phyloP scores from a whole-genome alignment of 2,329 filamentous ascomycete genomes.

The Trichoderma asperellum region DNA sequence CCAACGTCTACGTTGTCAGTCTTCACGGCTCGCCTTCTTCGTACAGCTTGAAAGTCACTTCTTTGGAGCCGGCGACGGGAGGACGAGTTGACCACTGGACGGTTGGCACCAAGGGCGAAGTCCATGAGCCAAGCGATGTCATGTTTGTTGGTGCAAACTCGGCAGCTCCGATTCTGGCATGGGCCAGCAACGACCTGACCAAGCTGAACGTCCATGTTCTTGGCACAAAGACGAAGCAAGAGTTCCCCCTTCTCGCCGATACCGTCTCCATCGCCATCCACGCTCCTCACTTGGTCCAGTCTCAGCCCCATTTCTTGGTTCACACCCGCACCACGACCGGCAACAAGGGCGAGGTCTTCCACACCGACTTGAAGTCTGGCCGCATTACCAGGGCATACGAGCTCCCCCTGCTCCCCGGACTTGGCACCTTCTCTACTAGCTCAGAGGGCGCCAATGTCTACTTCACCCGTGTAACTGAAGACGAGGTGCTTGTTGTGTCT shows the following conservation, averaged over 20 bases:
- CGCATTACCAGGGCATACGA: slow-evolving; percentile 78
- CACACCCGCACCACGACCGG: slow-evolving; percentile 72
- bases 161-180: slow-evolving; percentile 73
- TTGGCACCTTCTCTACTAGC: slow-evolving; percentile 78
- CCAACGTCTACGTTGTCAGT: slow-evolving; percentile 76
- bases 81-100: slow-evolving; percentile 71
- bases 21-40: slow-evolving; percentile 71
- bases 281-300: slow-evolving; percentile 71
- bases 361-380: slow-evolving; percentile 72
- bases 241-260: slow-evolving; percentile 54
- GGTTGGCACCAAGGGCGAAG: slow-evolving; percentile 74
- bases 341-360: slow-evolving; percentile 85
- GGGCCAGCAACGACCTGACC: slow-evolving; percentile 66
- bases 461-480: slow-evolving; percentile 79
- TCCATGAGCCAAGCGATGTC: slow-evolving; percentile 66
- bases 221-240: slow-evolving; percentile 60
- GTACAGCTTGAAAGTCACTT: slow-evolving; percentile 75
- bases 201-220: slow-evolving; percentile 74
- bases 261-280: slow-evolving; percentile 66
- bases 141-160: slow-evolving; percentile 77
- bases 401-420: slow-evolving; percentile 70
- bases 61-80: slow-evolving; percentile 74
- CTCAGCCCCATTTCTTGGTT: slow-evolving; percentile 81
- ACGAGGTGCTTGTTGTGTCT: slow-evolving; percentile 74
- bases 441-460: slow-evolving; percentile 81